Base-by-base conservation (phyloP, 371 early-diverging fungal species). In the Syncephalastrum monosporum region DNA sequence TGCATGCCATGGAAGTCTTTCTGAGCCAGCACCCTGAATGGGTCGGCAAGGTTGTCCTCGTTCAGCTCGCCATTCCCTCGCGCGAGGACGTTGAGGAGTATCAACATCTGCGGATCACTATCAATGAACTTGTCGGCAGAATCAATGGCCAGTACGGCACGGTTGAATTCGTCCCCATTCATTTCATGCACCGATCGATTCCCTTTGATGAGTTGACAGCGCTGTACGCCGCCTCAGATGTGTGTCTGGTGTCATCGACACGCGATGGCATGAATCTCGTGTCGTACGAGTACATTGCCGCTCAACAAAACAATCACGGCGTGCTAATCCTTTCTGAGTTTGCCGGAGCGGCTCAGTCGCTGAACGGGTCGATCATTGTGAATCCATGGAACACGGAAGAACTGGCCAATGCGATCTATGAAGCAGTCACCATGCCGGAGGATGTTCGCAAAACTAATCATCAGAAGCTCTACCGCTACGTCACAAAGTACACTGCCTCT, bases 221-320 rank as follows among this genome's bases (percentile, higher is more conserved):
- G 3, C 83, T 99, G 41, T 99, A 99, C 70, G 88, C 96, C 6
- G 85, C 93, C 7, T 85, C 97, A 0, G 99, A 99, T 75, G 96
- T 91, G 13, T 97, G 99, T 64, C 71, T 99, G 44, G 91, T 99
- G 17, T 94, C 99, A 27, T 97, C 97, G 23, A 93, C 99, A 3
- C 88, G 99, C 42, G 99, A 99, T 75, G 99, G 99, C 52, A 99
- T 99, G 99, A 99, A 99, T 79, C 71, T 99, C 63, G 99, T 73
- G 0, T 91, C 96, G 21, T 90, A 99, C 72, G 99, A 99, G 78
- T 99, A 99, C 72, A 92, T 99, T 62, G 91, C 96, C 13, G 93
- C 93, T 61, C 99, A 99, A 72, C 86, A 91, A 65, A 83, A 92
- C 44, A 88, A 83, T 29, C 92, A 98, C 63, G 99, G 99, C 50